These are phyloP conservation scores for Paramecium biaurelia DNA, from an alignment of 73 alveolate genomes.

Conservation along the genomic window DNA sequence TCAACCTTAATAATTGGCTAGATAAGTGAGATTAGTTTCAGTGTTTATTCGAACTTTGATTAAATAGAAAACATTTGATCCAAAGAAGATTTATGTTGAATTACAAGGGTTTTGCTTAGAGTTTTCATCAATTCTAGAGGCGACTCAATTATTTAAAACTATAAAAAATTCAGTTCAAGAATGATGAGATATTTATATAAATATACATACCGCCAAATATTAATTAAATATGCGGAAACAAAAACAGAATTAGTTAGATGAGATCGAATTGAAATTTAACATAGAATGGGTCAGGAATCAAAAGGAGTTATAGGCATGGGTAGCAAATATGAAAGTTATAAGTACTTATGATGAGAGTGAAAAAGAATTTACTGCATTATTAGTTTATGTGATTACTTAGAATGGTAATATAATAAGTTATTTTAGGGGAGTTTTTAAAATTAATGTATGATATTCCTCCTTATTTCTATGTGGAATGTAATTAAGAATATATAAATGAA, in stretches of 20 bases:
- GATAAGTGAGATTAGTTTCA: not conserved
- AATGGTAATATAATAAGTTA: constrained; percentile 54
- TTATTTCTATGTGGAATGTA: constrained; percentile 87
- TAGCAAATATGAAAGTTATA: constrained; percentile 74
- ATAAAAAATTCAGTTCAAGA: not conserved
- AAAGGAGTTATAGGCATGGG: constrained; percentile 58
- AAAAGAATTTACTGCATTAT: constrained; percentile 73
- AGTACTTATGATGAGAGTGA: constrained; percentile 68
- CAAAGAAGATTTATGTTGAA: not conserved
- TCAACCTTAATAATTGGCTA: not conserved
- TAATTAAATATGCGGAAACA: not conserved
- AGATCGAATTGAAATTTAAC: constrained; percentile 26
- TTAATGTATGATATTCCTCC: constrained; percentile 88
- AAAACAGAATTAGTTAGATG: constrained; percentile 10
- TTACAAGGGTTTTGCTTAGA: constrained; percentile 10
- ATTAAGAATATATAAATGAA: constrained; percentile 79
- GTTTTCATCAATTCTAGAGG: not conserved
- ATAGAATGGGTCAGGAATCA: constrained; percentile 15
- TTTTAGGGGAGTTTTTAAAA: constrained; percentile 68
- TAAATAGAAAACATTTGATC: not conserved
- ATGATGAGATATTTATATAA: not conserved
- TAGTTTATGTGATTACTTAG: constrained; percentile 69
- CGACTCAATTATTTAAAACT: not conserved
- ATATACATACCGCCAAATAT: constrained; percentile 10
- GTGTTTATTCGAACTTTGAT: not conserved